These are phyloP conservation scores for Atalantia buxifolia DNA, from an alignment of 345 rosid species.

Conservation along the genomic window DNA sequence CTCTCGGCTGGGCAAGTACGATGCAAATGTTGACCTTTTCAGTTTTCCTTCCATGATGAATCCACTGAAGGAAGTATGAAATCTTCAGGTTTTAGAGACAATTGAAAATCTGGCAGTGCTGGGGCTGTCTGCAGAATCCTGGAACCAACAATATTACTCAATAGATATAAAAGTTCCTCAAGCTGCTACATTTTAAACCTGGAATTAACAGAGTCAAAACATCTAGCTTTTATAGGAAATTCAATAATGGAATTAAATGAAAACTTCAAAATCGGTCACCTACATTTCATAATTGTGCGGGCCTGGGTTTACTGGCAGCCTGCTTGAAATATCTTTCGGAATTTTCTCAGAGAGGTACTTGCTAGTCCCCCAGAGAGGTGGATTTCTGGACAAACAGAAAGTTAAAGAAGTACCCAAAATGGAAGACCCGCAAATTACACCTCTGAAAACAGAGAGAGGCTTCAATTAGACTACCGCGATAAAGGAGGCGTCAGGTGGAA, in stretches of 20 bases:
- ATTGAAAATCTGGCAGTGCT: conserved; percentile 32
- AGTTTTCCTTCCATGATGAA: conserved; percentile 25
- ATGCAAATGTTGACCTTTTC: not conserved
- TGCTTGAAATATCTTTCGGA: conserved; percentile 25
- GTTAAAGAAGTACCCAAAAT: not conserved
- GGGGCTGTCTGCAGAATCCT: conserved; percentile 35
- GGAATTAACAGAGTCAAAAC: not conserved
- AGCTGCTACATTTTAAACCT: not conserved
- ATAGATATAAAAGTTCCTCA: too few relatives aligned
- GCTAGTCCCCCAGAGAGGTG: conserved; percentile 32
- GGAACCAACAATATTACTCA: conserved; percentile 1
- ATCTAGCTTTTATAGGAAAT: not conserved
- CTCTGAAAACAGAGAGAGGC: not conserved
- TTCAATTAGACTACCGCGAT: conserved; percentile 41
- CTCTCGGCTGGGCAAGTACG: not conserved
- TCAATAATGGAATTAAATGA: not conserved
- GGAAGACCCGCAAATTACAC: not conserved
- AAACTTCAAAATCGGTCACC: not conserved
- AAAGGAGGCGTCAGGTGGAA: conserved; percentile 46
- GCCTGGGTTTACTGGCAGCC: conserved; percentile 7
- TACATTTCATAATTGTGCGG: conserved; percentile 26
- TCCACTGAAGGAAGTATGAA: conserved; percentile 33
- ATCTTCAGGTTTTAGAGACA: conserved; percentile 42
- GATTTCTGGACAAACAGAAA: conserved; percentile 20
- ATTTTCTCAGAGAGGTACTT: conserved; percentile 31